These are phyloP conservation scores for Wickerhamiella qilinensis DNA, from an alignment of 805 yeast species.

Conservation along the genomic window DNA sequence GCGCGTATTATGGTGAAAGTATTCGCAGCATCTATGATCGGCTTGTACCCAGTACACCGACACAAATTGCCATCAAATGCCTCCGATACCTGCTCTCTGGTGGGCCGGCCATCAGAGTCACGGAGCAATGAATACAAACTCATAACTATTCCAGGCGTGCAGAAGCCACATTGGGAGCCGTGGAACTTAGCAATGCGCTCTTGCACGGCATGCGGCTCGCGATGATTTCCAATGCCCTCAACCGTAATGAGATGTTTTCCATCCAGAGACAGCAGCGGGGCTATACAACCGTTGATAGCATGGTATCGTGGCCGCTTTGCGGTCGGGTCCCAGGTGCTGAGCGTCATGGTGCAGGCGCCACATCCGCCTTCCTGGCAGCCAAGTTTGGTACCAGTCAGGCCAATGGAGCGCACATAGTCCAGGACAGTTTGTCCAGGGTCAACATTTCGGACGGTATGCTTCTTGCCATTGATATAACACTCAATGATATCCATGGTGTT, in stretches of 20 bases:
- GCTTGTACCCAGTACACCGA: slow-evolving; percentile 35
- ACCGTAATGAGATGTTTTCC: slow-evolving; percentile 33
- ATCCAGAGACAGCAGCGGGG: slow-evolving; percentile 29
- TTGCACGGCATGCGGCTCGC: slow-evolving; percentile 32
- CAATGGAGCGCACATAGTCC: slow-evolving; percentile 26
- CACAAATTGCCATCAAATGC: slow-evolving; percentile 34
- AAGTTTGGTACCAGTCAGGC: slow-evolving; percentile 30
- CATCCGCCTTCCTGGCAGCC: slow-evolving; percentile 38
- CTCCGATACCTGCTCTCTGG: slow-evolving; percentile 27
- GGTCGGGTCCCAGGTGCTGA: slow-evolving; percentile 22
- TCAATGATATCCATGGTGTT: no score
- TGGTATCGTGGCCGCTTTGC: slow-evolving; percentile 19
- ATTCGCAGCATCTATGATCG: slow-evolving; percentile 32
- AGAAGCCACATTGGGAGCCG: slow-evolving; percentile 36
- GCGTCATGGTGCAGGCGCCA: slow-evolving; percentile 33
- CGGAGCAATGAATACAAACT: slow-evolving; percentile 29
- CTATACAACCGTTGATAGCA: slow-evolving; percentile 33
- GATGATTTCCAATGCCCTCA: slow-evolving; percentile 30
- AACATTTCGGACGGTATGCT: slow-evolving; percentile 23
- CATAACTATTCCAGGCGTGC: slow-evolving; percentile 38
- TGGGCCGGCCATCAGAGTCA: slow-evolving; percentile 24
- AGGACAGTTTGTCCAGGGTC: slow-evolving; percentile 30
- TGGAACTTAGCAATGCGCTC: slow-evolving; percentile 33
- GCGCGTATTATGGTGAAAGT: slow-evolving; percentile 21
- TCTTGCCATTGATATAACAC: slow-evolving; percentile 28